Evolutionary conservation across 495 filamentous ascomycete genomes (phyloP).

Genomic region (Evernia prunastri): DNA sequence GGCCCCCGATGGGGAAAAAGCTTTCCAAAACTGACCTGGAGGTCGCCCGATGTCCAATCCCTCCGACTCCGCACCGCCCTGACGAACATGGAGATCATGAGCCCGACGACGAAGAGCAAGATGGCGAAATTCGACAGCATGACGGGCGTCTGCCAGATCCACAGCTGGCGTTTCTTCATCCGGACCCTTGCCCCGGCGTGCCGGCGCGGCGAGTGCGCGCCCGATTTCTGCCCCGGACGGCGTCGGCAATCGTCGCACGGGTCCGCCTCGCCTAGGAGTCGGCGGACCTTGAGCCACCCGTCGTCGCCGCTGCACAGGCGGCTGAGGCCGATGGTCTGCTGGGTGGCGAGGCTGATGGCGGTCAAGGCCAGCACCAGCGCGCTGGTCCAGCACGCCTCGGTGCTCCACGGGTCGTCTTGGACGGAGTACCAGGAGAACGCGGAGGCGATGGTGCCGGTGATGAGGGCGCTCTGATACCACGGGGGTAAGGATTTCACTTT

Average conservation of each 20-base stretch:
- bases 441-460: slow-evolving; percentile 18
- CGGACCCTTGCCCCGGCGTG: neutral
- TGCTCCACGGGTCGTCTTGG: slow-evolving; percentile 12
- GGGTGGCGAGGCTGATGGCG: slow-evolving; percentile 19
- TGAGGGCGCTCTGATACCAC: slow-evolving; percentile 9
- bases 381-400: slow-evolving; percentile 20
- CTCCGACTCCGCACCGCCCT: slow-evolving; percentile 1
- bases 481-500: neutral
- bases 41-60: slow-evolving; percentile 11
- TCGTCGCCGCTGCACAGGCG: slow-evolving; percentile 15
- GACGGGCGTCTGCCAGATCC: slow-evolving; percentile 17
- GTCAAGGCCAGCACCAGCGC: slow-evolving; percentile 15
- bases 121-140: slow-evolving; percentile 17
- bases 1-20: too few relatives aligned
- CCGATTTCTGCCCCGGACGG: neutral
- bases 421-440: slow-evolving; percentile 18
- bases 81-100: slow-evolving; percentile 18
- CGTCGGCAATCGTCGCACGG: neutral
- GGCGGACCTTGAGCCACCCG: slow-evolving; percentile 14
- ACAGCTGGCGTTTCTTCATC: slow-evolving; percentile 19
- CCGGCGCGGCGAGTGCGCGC: neutral
- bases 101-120: slow-evolving; percentile 15
- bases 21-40: too few relatives aligned
- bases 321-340: slow-evolving; percentile 20
- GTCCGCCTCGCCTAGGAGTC: slow-evolving; percentile 7